phyloP scores from a whole-genome alignment of 2,329 filamentous ascomycete genomes.

The Exophiala calicioides region DNA sequence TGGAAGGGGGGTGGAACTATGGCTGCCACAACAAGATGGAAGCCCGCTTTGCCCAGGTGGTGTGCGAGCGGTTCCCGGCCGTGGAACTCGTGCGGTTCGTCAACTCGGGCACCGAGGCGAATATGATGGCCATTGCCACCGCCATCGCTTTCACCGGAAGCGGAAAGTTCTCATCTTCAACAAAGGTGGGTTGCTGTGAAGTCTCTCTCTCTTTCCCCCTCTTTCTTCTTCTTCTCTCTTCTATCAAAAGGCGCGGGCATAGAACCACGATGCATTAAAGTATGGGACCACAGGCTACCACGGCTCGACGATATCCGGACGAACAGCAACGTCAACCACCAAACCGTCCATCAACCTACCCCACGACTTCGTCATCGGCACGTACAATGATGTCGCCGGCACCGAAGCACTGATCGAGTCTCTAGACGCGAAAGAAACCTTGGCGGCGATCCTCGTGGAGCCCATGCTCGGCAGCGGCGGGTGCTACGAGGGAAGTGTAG shows the following conservation, averaged over 20 bases:
- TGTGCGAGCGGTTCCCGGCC: slow-evolving; percentile 55
- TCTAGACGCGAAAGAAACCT: slow-evolving; percentile 37
- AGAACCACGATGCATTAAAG: no score
- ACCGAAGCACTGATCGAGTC: slow-evolving; percentile 47
- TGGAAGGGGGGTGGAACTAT: slow-evolving; percentile 56
- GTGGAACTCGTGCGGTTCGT: slow-evolving; percentile 60
- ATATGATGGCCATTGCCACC: slow-evolving; percentile 59
- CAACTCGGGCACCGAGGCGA: slow-evolving; percentile 68
- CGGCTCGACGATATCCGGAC: slow-evolving; percentile 53
- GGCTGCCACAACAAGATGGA: slow-evolving; percentile 58
- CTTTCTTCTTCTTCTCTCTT: no score
- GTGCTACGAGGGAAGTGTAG: slow-evolving; percentile 51
- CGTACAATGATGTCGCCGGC: slow-evolving; percentile 61
- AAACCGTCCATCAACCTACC: slow-evolving; percentile 52
- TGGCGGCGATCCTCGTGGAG: slow-evolving; percentile 68
- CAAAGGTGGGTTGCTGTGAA: slow-evolving; percentile 5
- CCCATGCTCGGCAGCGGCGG: slow-evolving; percentile 66
- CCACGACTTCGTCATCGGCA: slow-evolving; percentile 60
- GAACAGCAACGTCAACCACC: slow-evolving; percentile 25
- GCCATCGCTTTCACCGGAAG: neutral
- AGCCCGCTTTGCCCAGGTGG: slow-evolving; percentile 50
- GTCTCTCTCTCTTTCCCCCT: no score
- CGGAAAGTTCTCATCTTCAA: slow-evolving; percentile 13
- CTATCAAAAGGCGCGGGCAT: no score
- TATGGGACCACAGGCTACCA: slow-evolving; percentile 69